These are phyloP conservation scores for Zygoascus flipseniorum DNA, from an alignment of 805 yeast genomes.

Conservation along the genomic window DNA sequence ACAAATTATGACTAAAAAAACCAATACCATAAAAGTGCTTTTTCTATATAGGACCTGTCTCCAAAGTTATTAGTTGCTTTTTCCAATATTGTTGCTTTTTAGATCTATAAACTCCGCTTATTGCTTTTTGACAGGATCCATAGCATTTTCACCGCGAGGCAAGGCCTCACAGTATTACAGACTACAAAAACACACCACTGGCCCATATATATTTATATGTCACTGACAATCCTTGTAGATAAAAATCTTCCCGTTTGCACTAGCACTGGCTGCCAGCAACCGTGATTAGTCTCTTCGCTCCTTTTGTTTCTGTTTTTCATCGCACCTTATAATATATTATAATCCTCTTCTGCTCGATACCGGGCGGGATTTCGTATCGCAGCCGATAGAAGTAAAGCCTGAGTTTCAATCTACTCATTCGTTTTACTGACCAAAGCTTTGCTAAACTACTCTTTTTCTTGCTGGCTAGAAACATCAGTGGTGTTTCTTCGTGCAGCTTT, in stretches of 20 bases:
- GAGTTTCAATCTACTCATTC: no score
- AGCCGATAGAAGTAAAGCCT: no score
- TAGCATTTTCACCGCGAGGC: neutral
- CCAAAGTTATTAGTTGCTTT: neutral
- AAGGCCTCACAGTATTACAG: neutral
- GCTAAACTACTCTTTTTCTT: no score
- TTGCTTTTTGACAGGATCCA: neutral
- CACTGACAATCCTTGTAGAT: neutral
- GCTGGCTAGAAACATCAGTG: no score
- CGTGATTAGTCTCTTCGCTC: neutral
- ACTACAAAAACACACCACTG: neutral
- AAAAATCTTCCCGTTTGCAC: neutral
- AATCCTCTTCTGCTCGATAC: no score
- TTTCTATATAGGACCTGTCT: neutral
- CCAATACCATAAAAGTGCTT: neutral
- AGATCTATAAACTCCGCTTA: neutral
- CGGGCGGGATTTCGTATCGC: no score
- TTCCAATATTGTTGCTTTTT: neutral
- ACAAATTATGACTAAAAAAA: neutral
- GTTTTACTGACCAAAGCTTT: no score
- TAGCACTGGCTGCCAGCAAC: neutral
- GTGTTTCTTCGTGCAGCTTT: no score
- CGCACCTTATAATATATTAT: no score
- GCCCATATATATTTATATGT: neutral
- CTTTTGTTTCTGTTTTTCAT: neutral